Base-by-base conservation (phyloP, 352 stramenopile genomes). In the Pythium brassicae region DNA sequence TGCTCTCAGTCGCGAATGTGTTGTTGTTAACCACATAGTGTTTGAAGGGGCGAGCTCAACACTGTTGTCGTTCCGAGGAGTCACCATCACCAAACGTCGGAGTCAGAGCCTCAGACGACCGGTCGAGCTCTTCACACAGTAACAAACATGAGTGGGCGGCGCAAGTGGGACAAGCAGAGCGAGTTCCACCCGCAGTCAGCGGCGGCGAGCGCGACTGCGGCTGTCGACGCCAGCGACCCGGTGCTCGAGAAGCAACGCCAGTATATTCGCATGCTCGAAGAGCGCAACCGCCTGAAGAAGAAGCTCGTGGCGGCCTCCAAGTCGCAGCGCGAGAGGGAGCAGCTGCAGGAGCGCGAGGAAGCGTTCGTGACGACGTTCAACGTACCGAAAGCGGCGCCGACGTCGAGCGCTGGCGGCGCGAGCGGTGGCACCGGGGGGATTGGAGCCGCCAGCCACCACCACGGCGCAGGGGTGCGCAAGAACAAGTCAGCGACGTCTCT, bases 181-280 rank as follows among this genome's bases (percentile, higher is more conserved):
- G 69, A 76, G n/a, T 63, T 66, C 25, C 56, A 61, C 26, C 59
- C 62, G 2, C 32, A 14, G 5, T 22, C 45, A 4, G 47, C 25
- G 10, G 19, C 14, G 32, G n/a, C 9, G 22, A 14, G 22, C 9
- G 32, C 27, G 26, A 12, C 50, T 22, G 20, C 25, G 43, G 32
- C 11, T 27, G 60, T 37, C 14, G 35, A 40, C 35, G 49, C 29
- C 11, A 68, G 40, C 5, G 81, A 89, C 39, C 73, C 79, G 0
- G 77, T 89, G 50, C 59, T 85, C 14, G 78, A 89, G 58, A 90
- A 88, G 69, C 81, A 92, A 59, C 57, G 76, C 27, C 77, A 92
- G 69, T 94, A 92, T 61, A 83, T 94, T 55, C 86, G 85, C 66
- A 86, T 91, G 56, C 62, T 94, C 37, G 83, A 94, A 49, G 83